phyloP scores from a whole-genome alignment of 768 basidiomycete species.

The Pluteus cervinus region DNA sequence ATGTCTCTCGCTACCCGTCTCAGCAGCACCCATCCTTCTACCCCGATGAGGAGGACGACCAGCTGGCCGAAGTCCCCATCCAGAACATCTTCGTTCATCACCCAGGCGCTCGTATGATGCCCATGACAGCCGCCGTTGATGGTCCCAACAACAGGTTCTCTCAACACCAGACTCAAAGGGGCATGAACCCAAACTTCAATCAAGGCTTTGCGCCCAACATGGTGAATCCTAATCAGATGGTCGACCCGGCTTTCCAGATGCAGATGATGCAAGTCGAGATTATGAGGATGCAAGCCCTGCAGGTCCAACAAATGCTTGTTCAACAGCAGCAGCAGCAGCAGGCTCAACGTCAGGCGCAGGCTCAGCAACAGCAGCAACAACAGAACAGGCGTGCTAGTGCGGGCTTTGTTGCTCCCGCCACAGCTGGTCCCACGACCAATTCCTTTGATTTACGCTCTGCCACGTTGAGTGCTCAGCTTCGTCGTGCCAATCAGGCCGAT shows the following conservation, averaged over 20 bases:
- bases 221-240: conserved; percentile 40
- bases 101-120: conserved; percentile 33
- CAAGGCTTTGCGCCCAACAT: conserved; percentile 37
- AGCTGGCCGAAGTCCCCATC: conserved; percentile 50
- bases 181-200: conserved; percentile 39
- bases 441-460: conserved; percentile 62
- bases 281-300: conserved; percentile 63
- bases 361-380: conserved; percentile 30
- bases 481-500: conserved; percentile 66
- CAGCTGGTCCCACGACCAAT: conserved; percentile 63
- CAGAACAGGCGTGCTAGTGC: conserved; percentile 42
- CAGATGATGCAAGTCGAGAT: conserved; percentile 85
- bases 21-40: conserved; percentile 37
- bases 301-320: conserved; percentile 74
- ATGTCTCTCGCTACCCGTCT: conserved; percentile 50
- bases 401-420: conserved; percentile 52
- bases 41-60: conserved; percentile 54
- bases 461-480: conserved; percentile 49
- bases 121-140: conserved; percentile 72
- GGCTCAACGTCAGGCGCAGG: conserved; percentile 36
- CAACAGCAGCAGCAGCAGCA: conserved; percentile 56
- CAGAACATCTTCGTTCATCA: conserved; percentile 46
- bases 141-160: conserved; percentile 59
- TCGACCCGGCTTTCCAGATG: conserved; percentile 67
- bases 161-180: conserved; percentile 49